Conservation (phyloP, 805 yeast species). For the Sugiyamaella valdiviana region DNA sequence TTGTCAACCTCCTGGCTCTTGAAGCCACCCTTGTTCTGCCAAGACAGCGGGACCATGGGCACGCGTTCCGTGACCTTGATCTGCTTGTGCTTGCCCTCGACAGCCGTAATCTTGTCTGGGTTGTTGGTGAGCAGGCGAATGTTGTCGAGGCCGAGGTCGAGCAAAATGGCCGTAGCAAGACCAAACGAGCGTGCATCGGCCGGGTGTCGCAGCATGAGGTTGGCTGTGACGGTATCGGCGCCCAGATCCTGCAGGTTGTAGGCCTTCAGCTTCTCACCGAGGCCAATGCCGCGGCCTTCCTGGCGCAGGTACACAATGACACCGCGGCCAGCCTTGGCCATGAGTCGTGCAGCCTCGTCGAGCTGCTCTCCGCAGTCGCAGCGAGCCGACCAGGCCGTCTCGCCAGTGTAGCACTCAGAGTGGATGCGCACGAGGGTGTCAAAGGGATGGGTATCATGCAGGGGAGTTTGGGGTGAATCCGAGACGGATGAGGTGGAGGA, state of each 20-base stretch:
- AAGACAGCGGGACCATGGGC: conserved; percentile 95
- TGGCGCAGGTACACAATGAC: conserved; percentile 93
- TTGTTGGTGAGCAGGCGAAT: conserved; percentile 84
- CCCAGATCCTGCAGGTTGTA: conserved; percentile 96
- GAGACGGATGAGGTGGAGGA: neutral
- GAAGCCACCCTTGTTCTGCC: conserved; percentile 70
- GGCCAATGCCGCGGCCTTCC: conserved; percentile 97
- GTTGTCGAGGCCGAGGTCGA: conserved; percentile 69
- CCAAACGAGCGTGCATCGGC: conserved; percentile 96
- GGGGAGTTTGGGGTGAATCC: neutral
- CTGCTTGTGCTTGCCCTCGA: conserved; percentile 74
- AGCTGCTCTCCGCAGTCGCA: conserved; percentile 99
- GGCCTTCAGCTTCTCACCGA: conserved; percentile 96
- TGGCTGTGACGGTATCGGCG: conserved; percentile 97
- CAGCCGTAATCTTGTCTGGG: conserved; percentile 93
- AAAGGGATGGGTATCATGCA: neutral
- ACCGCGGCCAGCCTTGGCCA: conserved; percentile 85
- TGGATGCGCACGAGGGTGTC: conserved; percentile 74
- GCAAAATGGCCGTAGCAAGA: conserved; percentile 84
- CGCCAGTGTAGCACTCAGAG: conserved; percentile 98
- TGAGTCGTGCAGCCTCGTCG: conserved; percentile 92
- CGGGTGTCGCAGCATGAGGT: conserved; percentile 86
- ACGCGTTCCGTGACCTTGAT: conserved; percentile 80
- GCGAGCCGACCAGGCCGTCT: conserved; percentile 97
- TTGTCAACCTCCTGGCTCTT: conserved; percentile 85